Evolutionary conservation across 108 stramenopile species (phyloP), one percentile per base, ranked within the genome.

Genomic region (Conticribra weissflogii): DNA sequence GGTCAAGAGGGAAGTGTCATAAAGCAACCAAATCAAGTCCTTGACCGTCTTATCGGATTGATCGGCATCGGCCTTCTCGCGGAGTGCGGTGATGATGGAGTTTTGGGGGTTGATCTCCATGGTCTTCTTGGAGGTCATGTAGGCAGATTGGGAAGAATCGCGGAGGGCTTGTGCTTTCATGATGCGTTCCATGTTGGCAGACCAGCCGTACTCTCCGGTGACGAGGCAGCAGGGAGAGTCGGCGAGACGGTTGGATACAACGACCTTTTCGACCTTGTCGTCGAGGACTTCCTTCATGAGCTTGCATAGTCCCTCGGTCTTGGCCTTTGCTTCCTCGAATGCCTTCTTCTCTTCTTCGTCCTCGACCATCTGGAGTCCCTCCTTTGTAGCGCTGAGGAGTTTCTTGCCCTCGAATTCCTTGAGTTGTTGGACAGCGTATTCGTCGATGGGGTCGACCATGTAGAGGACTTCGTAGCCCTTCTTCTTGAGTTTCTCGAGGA

Each of bases 111-210:
- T 99, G 94, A 99, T 88, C 85, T 99, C 99, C 95, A 99, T 95
- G 60, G 98, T 99, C 96, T 99, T 99, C 97, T 98, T 98, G 60
- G 96, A 97, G 51, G 87, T 85, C 99, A 99, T 99, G 97, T 99
- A 99, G 28, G 97, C 89, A 33, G 93, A 93, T 66, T 97, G 96
- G 68, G 95, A 87, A 22, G 96, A 85, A 85, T 99, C 99, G 63
- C 99, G 97, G 44, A 99, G 96, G 30, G 99, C 98, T 88, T 99
- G 99, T 8, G 99, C 99, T 87, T 99, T 99, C 99, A 99, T 99
- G 86, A 99, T 99, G 76, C 98, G 97, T 86, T 99, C 99, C 99
- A 99, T 99, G 89, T 98, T 98, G 70, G 99, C 99, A 59, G 96
- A 93, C 99, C 99, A 99, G 59, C 99, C 99, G 79, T 97, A 99